Percentiles rank a stretch among this genome's conserved stretches.
Evolutionary conservation across 31 red algal genomes (phyloP).

Genomic region (Asparagopsis taxiformis): DNA sequence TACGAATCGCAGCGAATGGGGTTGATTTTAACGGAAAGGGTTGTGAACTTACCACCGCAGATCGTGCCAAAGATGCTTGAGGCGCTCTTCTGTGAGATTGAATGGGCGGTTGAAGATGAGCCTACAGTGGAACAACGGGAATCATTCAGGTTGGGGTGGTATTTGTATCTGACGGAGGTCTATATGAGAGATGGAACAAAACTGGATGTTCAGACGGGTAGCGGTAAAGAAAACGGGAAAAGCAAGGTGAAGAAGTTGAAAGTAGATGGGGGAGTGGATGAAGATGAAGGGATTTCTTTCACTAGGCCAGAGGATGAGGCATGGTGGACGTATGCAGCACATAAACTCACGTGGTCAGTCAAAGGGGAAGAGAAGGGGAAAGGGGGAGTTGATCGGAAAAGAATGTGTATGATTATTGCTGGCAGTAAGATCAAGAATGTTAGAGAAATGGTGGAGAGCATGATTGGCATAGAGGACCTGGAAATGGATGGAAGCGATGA

Average conservation of each 20-base stretch:
- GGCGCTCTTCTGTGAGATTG: conserved; percentile 76
- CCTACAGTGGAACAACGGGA: conserved; percentile 36
- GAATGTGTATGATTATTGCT: conserved; percentile 27
- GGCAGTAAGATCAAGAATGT: conserved; percentile 5
- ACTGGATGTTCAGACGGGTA: neutral
- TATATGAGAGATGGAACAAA: conserved; percentile 10
- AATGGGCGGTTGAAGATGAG: conserved; percentile 89
- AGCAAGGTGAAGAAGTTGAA: neutral
- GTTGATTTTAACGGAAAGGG: conserved; percentile 73
- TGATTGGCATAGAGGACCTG: conserved; percentile 7
- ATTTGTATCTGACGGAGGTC: conserved; percentile 73
- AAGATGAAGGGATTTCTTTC: conserved; percentile 7
- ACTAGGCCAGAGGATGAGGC: conserved; percentile 29
- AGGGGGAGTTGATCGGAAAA: conserved; percentile 8
- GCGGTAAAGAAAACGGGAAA: conserved; percentile 5
- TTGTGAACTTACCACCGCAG: conserved; percentile 77
- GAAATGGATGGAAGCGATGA: conserved; percentile 7
- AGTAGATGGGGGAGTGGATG: neutral
- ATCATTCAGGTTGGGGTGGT: conserved; percentile 64
- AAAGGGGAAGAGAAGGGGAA: conserved; percentile 13
- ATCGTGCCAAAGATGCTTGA: conserved; percentile 73
- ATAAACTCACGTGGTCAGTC: conserved; percentile 18
- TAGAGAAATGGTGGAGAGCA: conserved; percentile 7
- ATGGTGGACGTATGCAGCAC: conserved; percentile 12
- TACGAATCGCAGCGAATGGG: conserved; percentile 52